phyloP scores from a whole-genome alignment of 805 yeast genomes.

The Candida ipomoeae region DNA sequence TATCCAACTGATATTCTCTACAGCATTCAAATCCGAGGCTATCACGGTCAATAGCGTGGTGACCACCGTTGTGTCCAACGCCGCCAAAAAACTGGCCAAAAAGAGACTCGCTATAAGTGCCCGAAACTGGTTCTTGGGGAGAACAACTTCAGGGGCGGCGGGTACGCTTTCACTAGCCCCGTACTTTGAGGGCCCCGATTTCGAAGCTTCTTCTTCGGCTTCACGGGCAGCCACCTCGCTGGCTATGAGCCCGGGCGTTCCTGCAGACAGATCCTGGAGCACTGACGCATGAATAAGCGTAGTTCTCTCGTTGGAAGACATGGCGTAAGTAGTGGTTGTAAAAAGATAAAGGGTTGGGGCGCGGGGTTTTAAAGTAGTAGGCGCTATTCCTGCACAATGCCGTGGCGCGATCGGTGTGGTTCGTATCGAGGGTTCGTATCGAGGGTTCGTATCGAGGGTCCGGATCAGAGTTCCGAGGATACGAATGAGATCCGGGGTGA shows the following conservation, averaged over 20 bases:
- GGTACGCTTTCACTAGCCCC: neutral
- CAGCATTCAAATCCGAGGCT: constrained; percentile 63
- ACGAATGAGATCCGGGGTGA: neutral
- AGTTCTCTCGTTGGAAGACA: neutral
- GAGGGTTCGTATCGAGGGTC: too few species aligned
- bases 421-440: too few species aligned
- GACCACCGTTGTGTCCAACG: constrained; percentile 65
- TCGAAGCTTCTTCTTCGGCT: neutral
- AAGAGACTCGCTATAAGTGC: constrained; percentile 30
- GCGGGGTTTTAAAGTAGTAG: neutral
- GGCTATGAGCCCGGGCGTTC: constrained; percentile 9
- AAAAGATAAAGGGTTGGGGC: neutral
- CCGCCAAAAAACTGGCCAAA: constrained; percentile 50
- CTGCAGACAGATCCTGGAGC: constrained; percentile 7
- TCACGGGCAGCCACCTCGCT: constrained; percentile 5
- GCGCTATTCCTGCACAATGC: neutral
- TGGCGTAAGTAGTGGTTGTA: neutral
- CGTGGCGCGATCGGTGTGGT: too few species aligned
- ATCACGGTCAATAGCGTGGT: constrained; percentile 62
- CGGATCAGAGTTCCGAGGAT: neutral
- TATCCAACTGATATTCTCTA: constrained; percentile 65
- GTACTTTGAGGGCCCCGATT: neutral
- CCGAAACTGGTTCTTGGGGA: constrained; percentile 27
- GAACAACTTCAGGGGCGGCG: neutral
- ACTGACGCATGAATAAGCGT: neutral